Evolutionary conservation across 345 rosid species (phyloP).

Genomic region (Cochlearia excelsa): DNA sequence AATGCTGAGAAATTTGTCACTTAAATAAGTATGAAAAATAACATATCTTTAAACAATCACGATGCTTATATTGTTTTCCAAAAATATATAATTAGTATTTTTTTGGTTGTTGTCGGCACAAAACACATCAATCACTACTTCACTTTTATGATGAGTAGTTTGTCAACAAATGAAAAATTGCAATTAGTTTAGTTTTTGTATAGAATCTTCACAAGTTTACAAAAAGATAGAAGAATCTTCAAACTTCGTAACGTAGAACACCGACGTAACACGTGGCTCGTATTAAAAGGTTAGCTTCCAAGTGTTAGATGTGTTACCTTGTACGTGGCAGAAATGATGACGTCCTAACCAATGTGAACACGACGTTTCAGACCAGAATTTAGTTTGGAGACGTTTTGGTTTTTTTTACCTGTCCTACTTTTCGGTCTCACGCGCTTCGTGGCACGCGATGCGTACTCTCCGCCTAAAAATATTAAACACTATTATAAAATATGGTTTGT

Average conservation of each 20-base stretch:
- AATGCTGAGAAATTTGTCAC: too few relatives aligned
- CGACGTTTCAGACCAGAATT: constrained; percentile 8
- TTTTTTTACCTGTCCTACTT: constrained; percentile 9
- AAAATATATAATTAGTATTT: too few relatives aligned
- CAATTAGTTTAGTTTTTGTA: background rate
- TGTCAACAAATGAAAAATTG: background rate
- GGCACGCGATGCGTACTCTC: background rate
- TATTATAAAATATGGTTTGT: too few relatives aligned
- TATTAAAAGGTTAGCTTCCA: background rate
- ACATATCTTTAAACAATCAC: too few relatives aligned
- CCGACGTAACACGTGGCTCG: constrained; percentile 27
- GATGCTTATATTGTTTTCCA: too few relatives aligned
- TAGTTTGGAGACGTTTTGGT: constrained; percentile 23
- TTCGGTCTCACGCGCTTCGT: constrained; percentile 19
- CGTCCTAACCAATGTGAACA: constrained; percentile 18
- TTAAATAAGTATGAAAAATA: too few relatives aligned
- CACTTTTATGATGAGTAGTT: too few relatives aligned
- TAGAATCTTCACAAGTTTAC: background rate
- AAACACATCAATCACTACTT: too few relatives aligned
- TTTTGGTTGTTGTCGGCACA: too few relatives aligned
- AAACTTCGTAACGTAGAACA: constrained; percentile 10
- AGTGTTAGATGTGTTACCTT: background rate
- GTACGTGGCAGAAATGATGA: constrained; percentile 36
- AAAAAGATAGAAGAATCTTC: background rate
- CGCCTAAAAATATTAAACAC: background rate